Percentiles rank a stretch among this genome's conserved stretches.
Evolutionary conservation across 129 eudicot species (phyloP).

Genomic region (Daucus carota): DH1_v3.0 NC_030383.2:61243501-61244000

Average conservation of each 20-base stretch:
- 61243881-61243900: constrained; percentile 28
- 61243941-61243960: background rate
- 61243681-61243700: background rate
- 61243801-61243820: background rate
- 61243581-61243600: background rate
- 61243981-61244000: constrained; percentile 11
- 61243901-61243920: background rate
- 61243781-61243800: background rate
- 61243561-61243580: too few relatives aligned
- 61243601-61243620: background rate
- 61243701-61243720: background rate
- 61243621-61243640: background rate
- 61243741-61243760: background rate
- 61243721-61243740: background rate
- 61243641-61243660: background rate
- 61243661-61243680: background rate
- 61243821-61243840: background rate
- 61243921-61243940: constrained; percentile 15
- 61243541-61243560: too few relatives aligned
- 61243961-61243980: constrained; percentile 19
- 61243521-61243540: background rate
- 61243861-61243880: constrained; percentile 21
- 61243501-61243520: too few relatives aligned
- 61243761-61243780: background rate
- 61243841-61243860: constrained; percentile 24